Evolutionary conservation across 2,329 filamentous ascomycete genomes (phyloP), one percentile per base, ranked within the genome.

Genomic region (Penicillium psychrosexuale): DNA sequence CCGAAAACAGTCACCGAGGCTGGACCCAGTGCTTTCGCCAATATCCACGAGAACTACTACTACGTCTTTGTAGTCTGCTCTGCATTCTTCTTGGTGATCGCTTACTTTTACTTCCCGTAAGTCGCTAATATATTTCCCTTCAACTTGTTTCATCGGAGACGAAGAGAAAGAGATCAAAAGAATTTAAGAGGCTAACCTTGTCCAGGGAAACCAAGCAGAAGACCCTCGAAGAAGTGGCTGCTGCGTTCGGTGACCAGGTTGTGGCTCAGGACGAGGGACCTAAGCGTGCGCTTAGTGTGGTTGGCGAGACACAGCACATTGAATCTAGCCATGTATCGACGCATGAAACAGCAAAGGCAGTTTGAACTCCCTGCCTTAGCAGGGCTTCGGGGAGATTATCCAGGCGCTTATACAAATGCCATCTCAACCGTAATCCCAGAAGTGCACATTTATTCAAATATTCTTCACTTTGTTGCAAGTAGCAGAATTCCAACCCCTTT

Each of bases 41-140:
- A 76, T 40, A 84, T 84, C 50, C 65, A 74, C n/a, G 77, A 84
- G 60, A 84, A 83, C 59, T 84, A 84, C 65, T 84, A 84, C 65
- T 84, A 84, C 56, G 81, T 84, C 17, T 84, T 84, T 56, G 80
- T 83, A 2, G 77, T 61, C 5, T 84, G 81, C 60, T 78, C 78
- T 2, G 27, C 70, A 1, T 77, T 83, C 68, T 84, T 82, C 68
- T 63, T 83, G 0, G 66, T 75, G 2, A 58, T 83, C 24, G 80
- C 78, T 0, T 84, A 80, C 63, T 74, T 82, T 47, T 83, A 78
- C 63, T 84, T 82, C 67, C 81, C 81, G 68, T 78, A 67, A 63
- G 75, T 70, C 24, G 12, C 6, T 27, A 19, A 27, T 8, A 12
- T 40, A 51, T 28, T 24, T 45, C 17, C 3, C 17, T 22, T 33